Conservation (phyloP, 805 yeast species). For the Candida maltosa region DNA sequence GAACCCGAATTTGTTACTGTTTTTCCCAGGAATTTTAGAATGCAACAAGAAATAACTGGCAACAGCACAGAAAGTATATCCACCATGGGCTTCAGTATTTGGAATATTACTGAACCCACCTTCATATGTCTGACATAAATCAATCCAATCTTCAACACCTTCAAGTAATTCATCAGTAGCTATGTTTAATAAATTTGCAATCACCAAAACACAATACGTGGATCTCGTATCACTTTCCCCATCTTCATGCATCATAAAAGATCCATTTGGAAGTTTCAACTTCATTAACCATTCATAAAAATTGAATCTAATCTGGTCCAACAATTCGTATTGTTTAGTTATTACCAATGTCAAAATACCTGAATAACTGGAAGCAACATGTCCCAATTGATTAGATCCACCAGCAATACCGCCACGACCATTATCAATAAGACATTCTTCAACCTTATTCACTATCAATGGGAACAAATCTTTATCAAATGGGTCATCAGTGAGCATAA, state of each 20-base stretch:
- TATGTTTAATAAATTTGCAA: conserved; percentile 64
- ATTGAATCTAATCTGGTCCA: conserved; percentile 28
- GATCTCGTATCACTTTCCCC: conserved; percentile 90
- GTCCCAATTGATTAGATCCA: conserved; percentile 78
- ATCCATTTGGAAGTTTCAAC: conserved; percentile 68
- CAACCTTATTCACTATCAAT: conserved; percentile 23
- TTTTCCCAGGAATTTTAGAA: conserved; percentile 30
- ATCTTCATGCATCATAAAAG: conserved; percentile 66
- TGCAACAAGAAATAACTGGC: conserved; percentile 52
- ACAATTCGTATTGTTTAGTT: conserved; percentile 34
- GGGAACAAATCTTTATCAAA: conserved; percentile 10
- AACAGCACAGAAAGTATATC: conserved; percentile 88
- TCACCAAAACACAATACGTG: conserved; percentile 78
- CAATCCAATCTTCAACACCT: conserved; percentile 58
- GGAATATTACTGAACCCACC: conserved; percentile 94
- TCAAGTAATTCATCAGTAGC: conserved; percentile 55
- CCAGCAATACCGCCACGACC: conserved; percentile 73
- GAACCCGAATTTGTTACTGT: neutral
- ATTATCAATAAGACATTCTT: conserved; percentile 21
- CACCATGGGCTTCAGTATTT: conserved; percentile 89
- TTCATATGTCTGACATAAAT: conserved; percentile 80
- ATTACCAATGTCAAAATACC: conserved; percentile 61
- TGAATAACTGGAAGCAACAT: conserved; percentile 83
- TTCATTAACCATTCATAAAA: conserved; percentile 63
- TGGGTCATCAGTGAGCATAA: conserved; percentile 11